These are phyloP conservation scores for Papilionanthe hybrid DNA, from an alignment of 116 monocot species.

Conservation along the genomic window DNA sequence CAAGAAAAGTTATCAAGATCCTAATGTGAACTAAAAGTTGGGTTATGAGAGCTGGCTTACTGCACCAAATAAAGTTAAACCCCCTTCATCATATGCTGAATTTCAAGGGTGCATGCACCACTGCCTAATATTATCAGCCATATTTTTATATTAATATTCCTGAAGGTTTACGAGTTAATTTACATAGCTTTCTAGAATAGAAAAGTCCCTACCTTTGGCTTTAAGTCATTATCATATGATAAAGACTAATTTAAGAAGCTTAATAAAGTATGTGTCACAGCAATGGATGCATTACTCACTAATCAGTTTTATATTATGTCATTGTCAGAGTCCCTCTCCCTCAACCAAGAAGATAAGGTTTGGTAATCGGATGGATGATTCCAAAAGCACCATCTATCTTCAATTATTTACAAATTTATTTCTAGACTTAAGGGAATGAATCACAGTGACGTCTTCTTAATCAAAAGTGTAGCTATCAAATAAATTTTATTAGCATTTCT, in stretches of 20 bases:
- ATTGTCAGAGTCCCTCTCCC: neutral
- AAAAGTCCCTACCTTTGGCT: neutral
- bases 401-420: neutral
- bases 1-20: no score
- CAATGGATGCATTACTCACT: neutral
- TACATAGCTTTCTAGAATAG: neutral
- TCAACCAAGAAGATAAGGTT: constrained; percentile 2
- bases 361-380: neutral
- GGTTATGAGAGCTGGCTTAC: neutral
- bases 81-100: neutral
- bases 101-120: neutral
- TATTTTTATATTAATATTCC: neutral
- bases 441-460: neutral
- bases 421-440: neutral
- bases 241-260: neutral
- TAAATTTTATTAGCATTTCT: neutral
- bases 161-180: no score
- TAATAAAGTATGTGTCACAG: neutral
- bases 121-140: neutral
- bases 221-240: neutral
- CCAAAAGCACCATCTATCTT: neutral
- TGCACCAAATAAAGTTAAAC: neutral
- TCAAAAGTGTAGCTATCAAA: neutral
- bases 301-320: neutral
- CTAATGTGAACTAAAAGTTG: no score